phyloP scores from a whole-genome alignment of 495 filamentous ascomycete genomes.

The Stereocaulon alpinum region DNA sequence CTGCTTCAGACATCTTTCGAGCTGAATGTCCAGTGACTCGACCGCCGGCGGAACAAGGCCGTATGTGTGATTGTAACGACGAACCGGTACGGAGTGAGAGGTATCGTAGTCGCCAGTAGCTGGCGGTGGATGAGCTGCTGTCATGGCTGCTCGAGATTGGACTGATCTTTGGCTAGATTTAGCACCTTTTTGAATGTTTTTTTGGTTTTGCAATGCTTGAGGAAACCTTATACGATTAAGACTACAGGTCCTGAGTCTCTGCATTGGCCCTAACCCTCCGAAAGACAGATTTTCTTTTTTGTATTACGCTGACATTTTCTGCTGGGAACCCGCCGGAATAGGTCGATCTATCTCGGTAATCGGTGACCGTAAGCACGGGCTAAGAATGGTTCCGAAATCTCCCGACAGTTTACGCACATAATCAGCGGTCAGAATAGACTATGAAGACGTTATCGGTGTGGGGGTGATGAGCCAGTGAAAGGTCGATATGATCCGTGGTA shows the following conservation, averaged over 20 bases:
- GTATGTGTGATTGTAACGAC: slow-evolving; percentile 60
- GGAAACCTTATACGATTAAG: neutral
- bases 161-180: neutral
- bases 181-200: neutral
- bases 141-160: slow-evolving; percentile 16
- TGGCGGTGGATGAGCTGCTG: slow-evolving; percentile 20
- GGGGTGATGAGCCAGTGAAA: neutral
- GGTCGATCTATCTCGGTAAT: no score
- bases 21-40: slow-evolving; percentile 59
- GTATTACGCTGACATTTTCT: neutral
- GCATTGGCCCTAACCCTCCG: slow-evolving; percentile 6
- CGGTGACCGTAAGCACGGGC: slow-evolving; percentile 5
- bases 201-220: neutral
- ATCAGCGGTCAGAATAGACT: neutral
- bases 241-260: neutral
- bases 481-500: neutral
- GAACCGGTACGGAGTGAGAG: slow-evolving; percentile 50
- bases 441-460: neutral
- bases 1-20: slow-evolving; percentile 59
- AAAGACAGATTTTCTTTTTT: neutral
- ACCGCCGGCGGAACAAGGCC: slow-evolving; percentile 61
- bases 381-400: neutral
- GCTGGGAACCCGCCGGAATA: no score
- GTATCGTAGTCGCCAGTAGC: slow-evolving; percentile 48
- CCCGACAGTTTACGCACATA: neutral